These are phyloP conservation scores for barrel medic (Medicago truncatula) DNA, from an alignment of 306 rosid species.

Conservation along the genomic window DNA sequence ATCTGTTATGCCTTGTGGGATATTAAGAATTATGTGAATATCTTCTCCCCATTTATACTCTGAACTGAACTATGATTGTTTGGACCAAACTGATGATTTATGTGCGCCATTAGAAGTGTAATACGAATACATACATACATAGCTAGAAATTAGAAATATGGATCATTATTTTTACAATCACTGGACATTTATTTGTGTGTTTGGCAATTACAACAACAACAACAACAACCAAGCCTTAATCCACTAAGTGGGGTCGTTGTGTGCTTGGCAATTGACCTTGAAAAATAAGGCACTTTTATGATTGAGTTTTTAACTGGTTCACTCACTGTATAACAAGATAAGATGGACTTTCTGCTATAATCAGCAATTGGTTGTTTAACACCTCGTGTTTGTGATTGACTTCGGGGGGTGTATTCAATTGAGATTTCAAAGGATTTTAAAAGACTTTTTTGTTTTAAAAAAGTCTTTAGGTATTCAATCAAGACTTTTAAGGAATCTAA, in stretches of 20 bases:
- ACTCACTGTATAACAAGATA: not conserved
- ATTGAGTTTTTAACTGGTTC: constrained; percentile 13
- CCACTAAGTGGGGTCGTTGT: too few relatives aligned
- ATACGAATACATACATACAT: not conserved
- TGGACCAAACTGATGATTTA: constrained; percentile 21
- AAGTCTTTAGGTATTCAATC: too few relatives aligned
- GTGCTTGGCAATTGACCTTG: constrained; percentile 18
- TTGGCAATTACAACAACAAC: too few relatives aligned
- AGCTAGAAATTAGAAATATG: constrained; percentile 7
- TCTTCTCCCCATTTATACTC: constrained; percentile 13
- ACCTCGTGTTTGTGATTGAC: not conserved
- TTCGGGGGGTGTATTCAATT: too few relatives aligned
- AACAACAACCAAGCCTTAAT: too few relatives aligned
- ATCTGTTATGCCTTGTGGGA: not conserved
- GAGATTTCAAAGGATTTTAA: too few relatives aligned
- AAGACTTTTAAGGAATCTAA: too few relatives aligned
- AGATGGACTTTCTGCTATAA: constrained; percentile 11
- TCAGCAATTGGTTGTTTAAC: constrained; percentile 23
- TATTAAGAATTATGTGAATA: constrained; percentile 14
- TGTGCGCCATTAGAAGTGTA: constrained; percentile 24
- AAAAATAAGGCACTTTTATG: not conserved
- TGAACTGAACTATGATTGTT: constrained; percentile 32
- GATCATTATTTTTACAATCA: constrained; percentile 6
- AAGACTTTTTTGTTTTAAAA: too few relatives aligned
- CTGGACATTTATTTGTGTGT: constrained; percentile 16